Evolutionary conservation across 2,329 filamentous ascomycete genomes (phyloP), one percentile per base, ranked within the genome.

Genomic region (Ceratocystis cubensis): DNA sequence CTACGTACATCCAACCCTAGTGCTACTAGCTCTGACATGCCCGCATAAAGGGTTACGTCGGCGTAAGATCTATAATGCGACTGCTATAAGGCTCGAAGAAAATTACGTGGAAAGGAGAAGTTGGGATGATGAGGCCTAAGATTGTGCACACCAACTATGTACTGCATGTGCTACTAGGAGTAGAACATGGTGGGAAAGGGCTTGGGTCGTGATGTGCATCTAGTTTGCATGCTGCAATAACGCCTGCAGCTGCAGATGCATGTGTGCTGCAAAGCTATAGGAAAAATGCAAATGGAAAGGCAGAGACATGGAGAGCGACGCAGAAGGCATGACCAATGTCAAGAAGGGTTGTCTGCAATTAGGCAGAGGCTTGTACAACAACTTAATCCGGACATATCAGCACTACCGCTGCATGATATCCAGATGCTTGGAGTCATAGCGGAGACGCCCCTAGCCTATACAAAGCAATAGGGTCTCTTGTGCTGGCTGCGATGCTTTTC

Each of bases 191-290:
- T 6, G 28, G 25, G 48, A 28, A 10, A 25, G 22, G 25, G 33
- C 56, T 59, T 59, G 56, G 56, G 56, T 33, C 33, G 56, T 59
- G 56, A 59, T 59, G 28, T 59, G 56, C 28, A 3, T 59, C n/a
- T 59, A 15, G 56, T n/a, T 37, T 59, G 56, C 56, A 59, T 59
- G 28, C 56, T 37, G 56, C 25, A 59, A 59, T 25, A 33, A 17
- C 2, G 33, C 17, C 25, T 37, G 22, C 53, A 57, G 53, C 53
- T 22, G 28, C 56, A 59, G 5, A 13, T 59, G 28, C 56, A 59
- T 8, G 8, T 37, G 8, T 28, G 5, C 53, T 57, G 53, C 53
- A 57, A 28, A 57, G 5, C 17, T 59, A 17, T 59, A 59, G 5
- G 7, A 59, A 25, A n/a, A 17, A 22, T 8, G 6, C 1, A 33